These are phyloP conservation scores for Euptelea pleiosperma DNA, from an alignment of 164 flowering plant genomes.

Conservation along the genomic window DNA sequence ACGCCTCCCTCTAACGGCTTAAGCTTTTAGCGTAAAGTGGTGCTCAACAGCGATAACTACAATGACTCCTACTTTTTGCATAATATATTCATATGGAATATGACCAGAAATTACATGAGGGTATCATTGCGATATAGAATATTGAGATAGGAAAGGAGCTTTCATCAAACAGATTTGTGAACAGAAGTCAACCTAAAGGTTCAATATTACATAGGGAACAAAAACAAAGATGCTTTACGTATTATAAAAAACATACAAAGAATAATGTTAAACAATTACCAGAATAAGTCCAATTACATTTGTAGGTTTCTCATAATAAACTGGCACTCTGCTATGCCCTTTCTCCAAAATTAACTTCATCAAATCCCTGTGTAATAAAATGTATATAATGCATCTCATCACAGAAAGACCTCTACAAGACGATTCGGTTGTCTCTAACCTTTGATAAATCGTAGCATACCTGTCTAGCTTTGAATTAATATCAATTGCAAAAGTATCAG, in stretches of 20 bases:
- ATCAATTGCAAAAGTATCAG: slow-evolving; percentile 83
- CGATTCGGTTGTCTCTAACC: not conserved
- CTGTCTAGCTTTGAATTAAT: slow-evolving; percentile 62
- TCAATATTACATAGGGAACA: not conserved
- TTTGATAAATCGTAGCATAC: slow-evolving; percentile 12
- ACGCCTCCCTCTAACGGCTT: no score
- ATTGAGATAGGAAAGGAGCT: not conserved
- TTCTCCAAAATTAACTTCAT: slow-evolving; percentile 53
- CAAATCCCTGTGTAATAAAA: slow-evolving; percentile 31
- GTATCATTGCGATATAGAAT: not conserved
- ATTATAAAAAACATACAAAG: not conserved
- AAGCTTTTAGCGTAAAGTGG: no score
- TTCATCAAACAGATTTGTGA: no score
- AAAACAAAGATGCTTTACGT: no score
- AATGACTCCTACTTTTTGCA: no score
- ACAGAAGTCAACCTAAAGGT: not conserved
- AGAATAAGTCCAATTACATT: slow-evolving; percentile 89
- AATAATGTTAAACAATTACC: slow-evolving; percentile 36
- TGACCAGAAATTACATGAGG: no score
- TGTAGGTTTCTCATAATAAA: slow-evolving; percentile 79
- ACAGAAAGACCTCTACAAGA: not conserved
- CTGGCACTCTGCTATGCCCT: slow-evolving; percentile 95
- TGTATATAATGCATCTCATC: not conserved
- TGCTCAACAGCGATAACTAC: no score
- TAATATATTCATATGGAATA: no score